Percentiles rank a stretch among this genome's conserved stretches.
These are phyloP conservation scores for Phialophora expanda DNA, from an alignment of 2,329 filamentous ascomycete species.

Conservation along the genomic window DNA sequence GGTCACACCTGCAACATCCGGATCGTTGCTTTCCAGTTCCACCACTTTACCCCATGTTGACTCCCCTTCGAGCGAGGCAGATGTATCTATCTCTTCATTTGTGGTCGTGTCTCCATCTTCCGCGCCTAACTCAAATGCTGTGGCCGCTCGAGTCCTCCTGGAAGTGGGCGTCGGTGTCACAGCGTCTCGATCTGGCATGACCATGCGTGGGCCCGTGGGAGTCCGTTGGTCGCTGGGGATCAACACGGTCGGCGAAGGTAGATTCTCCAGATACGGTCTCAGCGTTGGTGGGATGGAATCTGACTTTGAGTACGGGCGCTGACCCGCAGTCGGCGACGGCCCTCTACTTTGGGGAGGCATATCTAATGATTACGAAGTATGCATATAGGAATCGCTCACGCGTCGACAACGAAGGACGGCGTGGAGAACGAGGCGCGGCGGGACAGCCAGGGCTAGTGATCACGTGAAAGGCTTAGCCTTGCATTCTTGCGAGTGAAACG, in stretches of 20 bases:
- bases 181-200: constrained; percentile 27
- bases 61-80: not conserved
- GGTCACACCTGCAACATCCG: constrained; percentile 33
- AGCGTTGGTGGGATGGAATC: constrained; percentile 33
- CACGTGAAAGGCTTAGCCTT: not conserved
- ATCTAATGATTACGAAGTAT: not conserved
- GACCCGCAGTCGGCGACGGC: constrained; percentile 23
- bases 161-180: constrained; percentile 28
- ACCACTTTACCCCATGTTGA: constrained; percentile 6
- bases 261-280: constrained; percentile 36
- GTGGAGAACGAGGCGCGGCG: not conserved
- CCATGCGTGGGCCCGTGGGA: constrained; percentile 31
- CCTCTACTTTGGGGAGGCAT: constrained; percentile 39
- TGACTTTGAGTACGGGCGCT: constrained; percentile 23
- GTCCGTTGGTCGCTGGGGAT: constrained; percentile 33
- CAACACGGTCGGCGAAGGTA: constrained; percentile 35
- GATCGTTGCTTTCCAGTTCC: constrained; percentile 19
- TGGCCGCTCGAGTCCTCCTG: constrained; percentile 13
- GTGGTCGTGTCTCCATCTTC: constrained; percentile 24
- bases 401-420: not conserved
- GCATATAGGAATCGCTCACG: not conserved
- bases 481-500: too few species aligned
- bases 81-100: constrained; percentile 11
- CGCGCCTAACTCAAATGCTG: constrained; percentile 29
- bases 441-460: not conserved